phyloP scores from a whole-genome alignment of 495 filamentous ascomycete species.

The Hyaloscypha hepaticicola region DNA sequence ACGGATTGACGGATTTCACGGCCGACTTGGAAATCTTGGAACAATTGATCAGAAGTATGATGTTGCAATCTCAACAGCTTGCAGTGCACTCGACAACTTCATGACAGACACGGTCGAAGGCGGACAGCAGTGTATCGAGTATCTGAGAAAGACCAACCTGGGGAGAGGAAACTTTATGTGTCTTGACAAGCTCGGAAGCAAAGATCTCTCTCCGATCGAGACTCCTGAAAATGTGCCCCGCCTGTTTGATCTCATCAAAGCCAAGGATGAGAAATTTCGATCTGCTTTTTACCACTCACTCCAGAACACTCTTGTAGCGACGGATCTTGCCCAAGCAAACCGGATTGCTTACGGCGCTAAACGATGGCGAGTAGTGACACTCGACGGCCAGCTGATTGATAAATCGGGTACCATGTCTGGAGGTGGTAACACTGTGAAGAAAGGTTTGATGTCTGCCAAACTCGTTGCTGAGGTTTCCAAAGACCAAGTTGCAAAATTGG shows the following conservation, averaged over 20 bases:
- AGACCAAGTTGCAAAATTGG: constrained; percentile 84
- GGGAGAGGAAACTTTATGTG: constrained; percentile 97
- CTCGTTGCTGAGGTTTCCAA: constrained; percentile 79
- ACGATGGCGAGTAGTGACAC: constrained; percentile 93
- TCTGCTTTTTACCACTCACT: constrained; percentile 93
- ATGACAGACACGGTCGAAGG: constrained; percentile 94
- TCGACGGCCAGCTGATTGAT: constrained; percentile 93
- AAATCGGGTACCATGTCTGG: constrained; percentile 98
- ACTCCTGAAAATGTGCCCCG: constrained; percentile 92
- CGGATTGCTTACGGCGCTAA: constrained; percentile 91
- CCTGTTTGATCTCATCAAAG: constrained; percentile 87
- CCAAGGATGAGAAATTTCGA: constrained; percentile 82
- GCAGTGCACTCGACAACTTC: constrained; percentile 86
- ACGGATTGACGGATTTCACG: constrained; percentile 94
- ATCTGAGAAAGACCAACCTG: constrained; percentile 94
- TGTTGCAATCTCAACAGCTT: constrained; percentile 95
- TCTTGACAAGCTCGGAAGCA: constrained; percentile 76
- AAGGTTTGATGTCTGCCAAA: constrained; percentile 93
- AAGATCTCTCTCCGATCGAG: constrained; percentile 72
- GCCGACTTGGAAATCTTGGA: constrained; percentile 92
- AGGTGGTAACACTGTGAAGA: constrained; percentile 84
- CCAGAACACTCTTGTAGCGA: constrained; percentile 90
- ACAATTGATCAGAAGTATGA: constrained; percentile 93
- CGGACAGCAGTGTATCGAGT: constrained; percentile 96
- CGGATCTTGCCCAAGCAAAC: constrained; percentile 89